Evolutionary conservation across 2,329 filamentous ascomycete species (phyloP), one percentile per base, ranked within the genome.

Genomic region (Metarhizium humberi): DNA sequence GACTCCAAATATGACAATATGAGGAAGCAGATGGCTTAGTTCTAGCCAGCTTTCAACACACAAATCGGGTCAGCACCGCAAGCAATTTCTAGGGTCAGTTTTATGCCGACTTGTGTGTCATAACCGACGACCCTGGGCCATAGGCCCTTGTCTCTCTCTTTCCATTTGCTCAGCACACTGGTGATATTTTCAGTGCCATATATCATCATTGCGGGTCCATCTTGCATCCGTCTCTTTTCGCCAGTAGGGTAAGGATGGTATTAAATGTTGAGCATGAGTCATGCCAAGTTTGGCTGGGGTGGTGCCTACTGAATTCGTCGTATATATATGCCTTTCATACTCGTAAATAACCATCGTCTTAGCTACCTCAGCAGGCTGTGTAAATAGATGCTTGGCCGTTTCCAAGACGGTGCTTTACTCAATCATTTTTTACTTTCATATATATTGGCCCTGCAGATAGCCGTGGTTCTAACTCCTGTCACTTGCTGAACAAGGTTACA

Each of bases 1-100:
- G 67, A 69, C 42, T 82, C 77, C 55, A 70, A 76, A 61, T 85
- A 82, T 62, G 73, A 73, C 50, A 85, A 85, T 63, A 69, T 85
- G 57, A 72, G 51, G 54, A 65, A 61, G 6, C 59, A 62, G 49
- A 60, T 67, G 55, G 51, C 51, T 29, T 67, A 61, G 55, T 38
- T 6, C 30, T n/a, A 42, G 38, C 14, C 40, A 10, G 13, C 13
- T 36, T 8, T 36, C 34, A 8, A 13, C 34, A 13, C 13, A 36
- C 34, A 13, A 36, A 36, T 36, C 13, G 34, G 13, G 34, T 8
- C 34, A 25, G 25, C 25, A 25, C 25, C 25, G 25, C 3, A 25
- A 25, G 25, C 25, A 25, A 25, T 25, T 25, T 25, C 25, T 25
- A 25, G 25, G 25, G 25, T 25, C 25, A 25, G 25, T 25, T 25